Evolutionary conservation across 73 alveolate genomes (phyloP), one percentile per base, ranked within the genome.

Genomic region (Paramecium biaurelia): DNA sequence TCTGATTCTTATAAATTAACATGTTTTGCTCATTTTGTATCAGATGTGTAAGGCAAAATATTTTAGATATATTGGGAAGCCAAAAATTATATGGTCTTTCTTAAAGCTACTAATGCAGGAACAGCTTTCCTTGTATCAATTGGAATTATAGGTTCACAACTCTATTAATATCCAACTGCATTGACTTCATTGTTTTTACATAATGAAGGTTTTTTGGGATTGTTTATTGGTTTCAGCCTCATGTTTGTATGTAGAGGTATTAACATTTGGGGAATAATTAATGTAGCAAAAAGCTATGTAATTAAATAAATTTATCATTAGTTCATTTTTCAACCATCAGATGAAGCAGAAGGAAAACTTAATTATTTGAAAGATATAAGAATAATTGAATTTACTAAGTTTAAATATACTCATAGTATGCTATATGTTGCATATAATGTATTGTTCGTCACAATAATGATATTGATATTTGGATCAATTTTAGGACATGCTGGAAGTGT

Each of bases 21-120:
- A 7, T 79, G 90, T 79, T 79, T 79, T 79, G 72, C 76, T 42
- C 76, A 38, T 24, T 79, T 79, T n/a, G 43, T 30, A 79, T 24
- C 45, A 18, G 42, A 38, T 20, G 90, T 79, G 23, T 42, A 79
- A 43, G 70, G 63, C 12, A 79, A 43, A 42, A 24, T 79, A 9
- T 79, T 79, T 45, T 79, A 41, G 14, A 43, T 79, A 1, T 41
- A 41, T 43, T 79, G 90, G 90, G 90, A 79, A 43, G 32, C 90
- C 32, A 79, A 41, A 45, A 79, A 79, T 26, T 79, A 79, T 20
- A 79, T 79, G 90, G 37, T 79, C 0, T 79, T 11, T 53, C 56
- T 42, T 20, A 79, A 79, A 79, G 90, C 56, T 5, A 79, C 76
- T 79, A 79, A 79, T 47, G 70, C 90, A 37, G 90, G 90, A 5